Percentiles rank a stretch among this genome's conserved stretches.
Conservation (phyloP, 768 basidiomycete genomes). For the Suillus americanus region DNA sequence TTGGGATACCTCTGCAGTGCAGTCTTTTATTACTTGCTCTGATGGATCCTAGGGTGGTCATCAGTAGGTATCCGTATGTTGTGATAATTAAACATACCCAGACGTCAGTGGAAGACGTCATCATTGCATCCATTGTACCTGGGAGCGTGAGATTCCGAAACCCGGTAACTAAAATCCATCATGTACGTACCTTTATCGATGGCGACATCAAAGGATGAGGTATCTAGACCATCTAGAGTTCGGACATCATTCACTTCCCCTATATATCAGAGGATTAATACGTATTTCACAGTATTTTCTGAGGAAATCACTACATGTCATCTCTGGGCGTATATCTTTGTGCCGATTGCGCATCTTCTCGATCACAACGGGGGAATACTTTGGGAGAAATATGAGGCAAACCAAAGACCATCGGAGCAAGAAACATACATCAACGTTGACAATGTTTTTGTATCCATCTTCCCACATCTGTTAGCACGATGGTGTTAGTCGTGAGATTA, state of each 20-base stretch:
- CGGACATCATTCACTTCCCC: constrained; percentile 89
- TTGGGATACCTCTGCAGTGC: constrained; percentile 75
- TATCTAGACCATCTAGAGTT: constrained; percentile 52
- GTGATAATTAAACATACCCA: constrained; percentile 51
- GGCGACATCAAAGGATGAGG: constrained; percentile 69
- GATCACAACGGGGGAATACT: constrained; percentile 79
- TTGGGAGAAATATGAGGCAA: background rate
- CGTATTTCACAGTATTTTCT: background rate
- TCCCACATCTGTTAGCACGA: constrained; percentile 71
- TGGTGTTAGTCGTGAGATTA: constrained; percentile 5
- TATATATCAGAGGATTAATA: constrained; percentile 25
- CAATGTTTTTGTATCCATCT: constrained; percentile 78
- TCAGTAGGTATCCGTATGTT: background rate
- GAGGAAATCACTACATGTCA: constrained; percentile 56
- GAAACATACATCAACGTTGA: constrained; percentile 68
- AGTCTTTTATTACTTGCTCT: constrained; percentile 64
- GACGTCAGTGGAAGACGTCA: constrained; percentile 78
- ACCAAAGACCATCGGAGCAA: background rate
- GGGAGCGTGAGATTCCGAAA: background rate
- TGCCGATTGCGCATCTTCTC: constrained; percentile 69
- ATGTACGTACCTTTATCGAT: constrained; percentile 74
- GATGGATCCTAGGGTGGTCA: constrained; percentile 63
- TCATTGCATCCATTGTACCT: constrained; percentile 90
- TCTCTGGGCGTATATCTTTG: constrained; percentile 49
- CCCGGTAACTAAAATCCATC: background rate